A percentile compares a stretch with the other conserved stretches of the same genome.
These are phyloP conservation scores for Fusarium annulatum DNA, from an alignment of 2,329 filamentous ascomycete species.

Conservation along the genomic window DNA sequence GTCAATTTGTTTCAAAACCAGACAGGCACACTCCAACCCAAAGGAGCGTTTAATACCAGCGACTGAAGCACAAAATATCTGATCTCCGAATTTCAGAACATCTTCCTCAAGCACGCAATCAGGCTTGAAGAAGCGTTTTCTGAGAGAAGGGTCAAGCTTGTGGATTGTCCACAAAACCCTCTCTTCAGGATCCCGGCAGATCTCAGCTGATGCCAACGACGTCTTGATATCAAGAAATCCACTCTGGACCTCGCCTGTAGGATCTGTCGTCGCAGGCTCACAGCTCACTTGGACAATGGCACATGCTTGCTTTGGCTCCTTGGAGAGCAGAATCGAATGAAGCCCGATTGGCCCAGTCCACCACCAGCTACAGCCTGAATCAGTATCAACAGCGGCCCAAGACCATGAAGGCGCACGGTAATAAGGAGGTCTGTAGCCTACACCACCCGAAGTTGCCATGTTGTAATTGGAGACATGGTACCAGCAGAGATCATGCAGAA, in stretches of 20 bases:
- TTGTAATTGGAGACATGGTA: not conserved
- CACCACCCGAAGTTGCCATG: not conserved
- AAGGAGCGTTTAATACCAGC: rapidly evolving
- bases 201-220: not conserved
- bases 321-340: no score
- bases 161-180: no score
- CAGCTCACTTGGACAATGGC: not conserved
- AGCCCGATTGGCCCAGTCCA: no score
- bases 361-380: not conserved
- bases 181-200: no score
- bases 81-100: not conserved
- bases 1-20: not conserved
- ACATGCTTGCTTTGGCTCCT: not conserved
- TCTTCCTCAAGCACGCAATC: not conserved
- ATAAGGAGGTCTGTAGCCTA: not conserved
- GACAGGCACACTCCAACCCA: not conserved
- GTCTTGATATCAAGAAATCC: not conserved
- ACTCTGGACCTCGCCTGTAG: not conserved
- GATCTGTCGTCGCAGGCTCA: not conserved
- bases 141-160: not conserved
- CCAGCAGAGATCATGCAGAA: not conserved
- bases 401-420: not conserved
- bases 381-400: not conserved
- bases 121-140: not conserved
- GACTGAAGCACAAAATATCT: not conserved